Evolutionary conservation across 179 eudicot genomes (phyloP).

Genomic region (Drosera spatulata): DNA sequence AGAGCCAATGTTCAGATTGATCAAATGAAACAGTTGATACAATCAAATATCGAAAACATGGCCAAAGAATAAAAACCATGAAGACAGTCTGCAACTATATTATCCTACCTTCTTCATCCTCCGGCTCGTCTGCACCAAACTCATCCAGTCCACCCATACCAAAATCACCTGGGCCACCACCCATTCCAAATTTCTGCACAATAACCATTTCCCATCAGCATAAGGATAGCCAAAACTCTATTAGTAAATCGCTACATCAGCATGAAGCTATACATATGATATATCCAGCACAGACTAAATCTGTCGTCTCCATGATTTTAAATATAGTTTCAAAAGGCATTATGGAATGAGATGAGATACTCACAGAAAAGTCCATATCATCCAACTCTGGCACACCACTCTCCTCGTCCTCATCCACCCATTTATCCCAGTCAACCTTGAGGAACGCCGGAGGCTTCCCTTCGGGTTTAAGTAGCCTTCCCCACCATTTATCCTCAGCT

Average conservation of each 20-base stretch:
- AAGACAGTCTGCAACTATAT: background rate
- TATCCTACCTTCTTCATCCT: slow-evolving; percentile 23
- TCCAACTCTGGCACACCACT: slow-evolving; percentile 33
- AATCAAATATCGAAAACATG: too few relatives aligned
- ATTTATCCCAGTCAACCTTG: slow-evolving; percentile 15
- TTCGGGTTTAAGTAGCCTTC: slow-evolving; percentile 47
- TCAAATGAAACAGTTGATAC: too few relatives aligned
- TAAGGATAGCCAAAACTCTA: background rate
- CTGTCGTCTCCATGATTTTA: background rate
- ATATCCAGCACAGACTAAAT: background rate
- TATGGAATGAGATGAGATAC: slow-evolving; percentile 4
- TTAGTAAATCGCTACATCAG: background rate
- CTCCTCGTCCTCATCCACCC: slow-evolving; percentile 9
- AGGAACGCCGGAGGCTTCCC: slow-evolving; percentile 57
- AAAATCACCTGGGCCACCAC: slow-evolving; percentile 27
- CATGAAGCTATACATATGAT: background rate
- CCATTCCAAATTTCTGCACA: slow-evolving; percentile 19
- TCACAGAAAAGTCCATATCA: slow-evolving; percentile 60
- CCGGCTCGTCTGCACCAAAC: slow-evolving; percentile 12
- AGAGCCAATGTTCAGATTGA: too few relatives aligned
- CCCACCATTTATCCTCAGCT: slow-evolving; percentile 74
- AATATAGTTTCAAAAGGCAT: background rate
- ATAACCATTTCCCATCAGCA: slow-evolving; percentile 3
- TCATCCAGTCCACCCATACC: slow-evolving; percentile 11
- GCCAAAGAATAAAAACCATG: too few relatives aligned